Base-by-base conservation (phyloP, 164 flowering plant genomes). In the Amborella trichopoda region DNA sequence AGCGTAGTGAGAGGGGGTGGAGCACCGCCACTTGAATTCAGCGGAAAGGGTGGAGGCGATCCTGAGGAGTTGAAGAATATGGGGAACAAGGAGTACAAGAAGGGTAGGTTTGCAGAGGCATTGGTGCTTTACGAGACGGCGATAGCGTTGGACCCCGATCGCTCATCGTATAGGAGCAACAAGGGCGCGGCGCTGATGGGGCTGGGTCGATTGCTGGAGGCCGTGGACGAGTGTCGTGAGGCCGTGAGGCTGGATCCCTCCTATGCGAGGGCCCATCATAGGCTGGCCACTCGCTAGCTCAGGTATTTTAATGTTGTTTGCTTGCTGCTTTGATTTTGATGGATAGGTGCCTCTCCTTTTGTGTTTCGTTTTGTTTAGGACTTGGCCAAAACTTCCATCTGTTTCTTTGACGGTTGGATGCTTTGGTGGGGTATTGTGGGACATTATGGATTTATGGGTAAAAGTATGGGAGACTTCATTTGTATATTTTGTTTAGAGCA, bases 11-110 rank as follows among this genome's bases (percentile, higher is more conserved):
- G n/a, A 21, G 40, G 36, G 13, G n/a, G 36, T n/a, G 36, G 13
- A 32, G 36, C n/a, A 32, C n/a, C n/a, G 36, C n/a, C 13, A 32
- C 36, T n/a, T 9, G n/a, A 38, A 16, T 19, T 19, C 4, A 38
- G 14, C 20, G 41, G 16, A 9, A 38, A 11, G 6, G 21, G 41
- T 38, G 41, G 16, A 10, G 16, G 6, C 38, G 78, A 81, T 33
- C 76, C 94, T 10, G 95, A 77, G 51, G 58, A 34, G 9, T 56
- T 83, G 50, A 86, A 86, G 56, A 52, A 25, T 10, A 60, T 77
- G 70, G 95, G 95, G n/a, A 90, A 90, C 52, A 84, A 77, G 32
- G 78, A 75, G 22, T 91, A 74, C 59, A 83, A 68, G 54, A 65
- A 71, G 52, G 98, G 96, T 0, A 79, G 67, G 24, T 80, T 59